Conservation (phyloP, 345 rosid genomes). For the Acer campestre region DNA sequence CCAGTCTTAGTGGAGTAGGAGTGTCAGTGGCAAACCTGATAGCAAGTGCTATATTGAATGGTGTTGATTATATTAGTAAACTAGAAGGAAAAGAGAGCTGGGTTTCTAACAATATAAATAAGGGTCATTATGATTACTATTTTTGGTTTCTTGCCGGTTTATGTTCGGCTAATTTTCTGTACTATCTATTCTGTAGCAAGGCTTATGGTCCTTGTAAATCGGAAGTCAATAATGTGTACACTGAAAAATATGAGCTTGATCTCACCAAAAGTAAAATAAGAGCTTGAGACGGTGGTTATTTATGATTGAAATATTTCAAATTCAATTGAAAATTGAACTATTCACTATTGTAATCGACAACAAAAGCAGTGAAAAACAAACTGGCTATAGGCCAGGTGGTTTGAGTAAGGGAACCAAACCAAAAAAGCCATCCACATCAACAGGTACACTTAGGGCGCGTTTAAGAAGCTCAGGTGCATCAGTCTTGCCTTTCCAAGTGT, state of each 20-base stretch:
- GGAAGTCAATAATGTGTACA: background rate
- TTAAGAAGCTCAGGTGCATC: constrained; percentile 61
- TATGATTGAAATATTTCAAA: too few species aligned
- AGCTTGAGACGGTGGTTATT: background rate
- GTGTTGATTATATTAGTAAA: constrained; percentile 31
- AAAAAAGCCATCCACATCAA: constrained; percentile 61
- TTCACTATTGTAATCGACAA: background rate
- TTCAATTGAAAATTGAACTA: too few species aligned
- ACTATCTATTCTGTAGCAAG: constrained; percentile 41
- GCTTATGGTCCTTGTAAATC: constrained; percentile 36
- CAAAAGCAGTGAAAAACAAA: background rate
- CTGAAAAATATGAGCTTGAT: too few species aligned
- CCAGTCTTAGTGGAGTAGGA: constrained; percentile 32
- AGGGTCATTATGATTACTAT: constrained; percentile 58
- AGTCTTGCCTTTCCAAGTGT: constrained; percentile 80
- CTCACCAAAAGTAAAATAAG: too few species aligned
- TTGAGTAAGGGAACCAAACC: constrained; percentile 60
- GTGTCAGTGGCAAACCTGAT: constrained; percentile 39
- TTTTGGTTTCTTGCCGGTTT: constrained; percentile 48
- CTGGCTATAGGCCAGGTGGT: constrained; percentile 80
- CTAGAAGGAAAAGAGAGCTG: constrained; percentile 40
- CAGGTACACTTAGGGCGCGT: constrained; percentile 50
- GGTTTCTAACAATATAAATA: constrained; percentile 49
- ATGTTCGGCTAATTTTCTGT: constrained; percentile 38
- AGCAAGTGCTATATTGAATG: constrained; percentile 40